Base-by-base conservation (phyloP, 2,329 filamentous ascomycete species). In the Aureobasidium sp. region DNA sequence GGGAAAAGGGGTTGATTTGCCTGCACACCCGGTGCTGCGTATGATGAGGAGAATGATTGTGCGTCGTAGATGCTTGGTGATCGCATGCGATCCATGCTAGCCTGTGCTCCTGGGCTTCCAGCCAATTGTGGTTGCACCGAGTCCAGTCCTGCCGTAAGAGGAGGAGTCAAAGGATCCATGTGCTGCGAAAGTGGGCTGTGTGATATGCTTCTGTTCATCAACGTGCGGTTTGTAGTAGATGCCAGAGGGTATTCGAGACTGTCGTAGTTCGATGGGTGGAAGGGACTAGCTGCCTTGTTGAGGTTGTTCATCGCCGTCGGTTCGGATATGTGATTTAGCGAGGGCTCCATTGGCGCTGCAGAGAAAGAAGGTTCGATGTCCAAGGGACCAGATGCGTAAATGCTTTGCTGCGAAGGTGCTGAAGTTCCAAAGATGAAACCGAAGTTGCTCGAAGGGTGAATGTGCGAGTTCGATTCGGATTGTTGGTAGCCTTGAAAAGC, bases 121-220 rank as follows among this genome's bases (percentile, higher is more conserved):
- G 36, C 46, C 26, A 60, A 8, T 32, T 60, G 57, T 32, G 57
- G 36, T 42, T 50, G 57, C 13, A 26, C 26, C 6, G 57, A 34
- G 34, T 60, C 57, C 46, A 60, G 3, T 27, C 46, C 46, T 29
- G 44, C 32, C 15, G 57, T 50, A 13, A 51, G 66, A 62, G 23
- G 64, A 66, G 26, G 66, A 51, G 57, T 60, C 57, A 60, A 42
- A 9, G 57, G 63, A 48, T 64, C 65, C 50, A 70, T 47, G 50
- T 68, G 66, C n/a, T 70, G 70, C 26, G 70, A 69, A 8, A 70
- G 63, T 15, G 70, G 67, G 57, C 69, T 71, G 53, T 73, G 71
- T 10, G 68, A 71, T n/a, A 73, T 63, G 26, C 72, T 71, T 52
- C 68, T 71, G 63, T 72, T 71, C 3, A 67, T 69, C 32, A 70